Evolutionary conservation across 371 early-diverging fungal species (phyloP), one percentile per base, ranked within the genome.

Genomic region (Parasitella parasitica): DNA sequence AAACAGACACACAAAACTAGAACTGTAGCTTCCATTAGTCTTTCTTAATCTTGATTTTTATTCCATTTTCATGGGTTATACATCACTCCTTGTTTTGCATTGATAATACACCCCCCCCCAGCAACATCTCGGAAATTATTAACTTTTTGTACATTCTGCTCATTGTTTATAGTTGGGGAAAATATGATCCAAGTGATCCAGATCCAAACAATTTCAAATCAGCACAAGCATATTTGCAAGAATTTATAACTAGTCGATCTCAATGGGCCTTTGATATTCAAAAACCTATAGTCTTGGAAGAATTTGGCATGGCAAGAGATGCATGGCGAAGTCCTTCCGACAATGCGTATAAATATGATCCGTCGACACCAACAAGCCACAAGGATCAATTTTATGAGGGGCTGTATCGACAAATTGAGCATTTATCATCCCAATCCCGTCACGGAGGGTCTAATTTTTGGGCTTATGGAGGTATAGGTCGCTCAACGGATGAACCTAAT

Each of bases 221-320:
- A 12, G 66, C 67, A 16, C 51, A 73, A 30, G 36, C 61, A n/a
- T 28, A 64, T 38, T 76, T 76, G 12, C 50, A 67, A 13, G 41
- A 59, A 7, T 84, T 72, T 62, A 71, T 67, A 11, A 30, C 49
- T n/a, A 60, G 63, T 15, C 61, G 72, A 20, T 55, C 67, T 15
- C 57, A 71, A 35, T 86, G 86, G 84, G 68, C 83, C 1, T 35
- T 34, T 1, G 55, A 48, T 3, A 39, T 86, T 18, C 49, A 68
- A 0, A 86, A 86, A 57, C 86, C 86, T 0, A 61, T 86, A 12
- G 60, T 85, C 2, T 37, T 86, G 38, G 86, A 81, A 66, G 86
- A 86, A 63, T 86, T 78, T 68, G 86, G 86, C 30, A 72, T 82
- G 72, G 79, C 83, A 27, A 70, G 84, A 16, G 86, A 85, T 50